phyloP scores from a whole-genome alignment of 2,329 filamentous ascomycete genomes.

The Alternaria longipes region DNA sequence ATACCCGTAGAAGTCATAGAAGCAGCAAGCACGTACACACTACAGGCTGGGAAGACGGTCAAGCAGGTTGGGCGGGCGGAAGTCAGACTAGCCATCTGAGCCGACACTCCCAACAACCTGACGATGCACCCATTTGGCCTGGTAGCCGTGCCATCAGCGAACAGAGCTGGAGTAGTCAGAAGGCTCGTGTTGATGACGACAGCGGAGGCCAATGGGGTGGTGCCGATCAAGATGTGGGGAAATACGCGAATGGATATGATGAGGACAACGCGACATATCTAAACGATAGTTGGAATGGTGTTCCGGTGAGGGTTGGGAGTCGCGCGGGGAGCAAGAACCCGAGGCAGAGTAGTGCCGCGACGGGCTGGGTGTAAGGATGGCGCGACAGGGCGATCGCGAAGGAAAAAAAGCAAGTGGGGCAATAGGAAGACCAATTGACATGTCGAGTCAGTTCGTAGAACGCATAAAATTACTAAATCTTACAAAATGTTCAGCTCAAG shows the following conservation, averaged over 20 bases:
- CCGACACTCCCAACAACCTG: neutral
- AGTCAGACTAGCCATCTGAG: neutral
- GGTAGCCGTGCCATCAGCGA: neutral
- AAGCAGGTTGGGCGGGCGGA: neutral
- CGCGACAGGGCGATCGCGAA: neutral
- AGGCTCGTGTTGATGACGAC: slow-evolving; percentile 5
- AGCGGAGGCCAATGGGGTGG: slow-evolving; percentile 11
- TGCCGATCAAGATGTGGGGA: slow-evolving; percentile 1
- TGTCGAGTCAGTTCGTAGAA: neutral
- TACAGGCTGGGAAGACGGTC: neutral
- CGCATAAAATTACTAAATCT: neutral
- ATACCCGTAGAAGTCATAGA: neutral
- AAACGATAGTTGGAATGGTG: slow-evolving; percentile 31
- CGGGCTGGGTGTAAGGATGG: slow-evolving; percentile 13
- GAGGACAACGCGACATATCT: slow-evolving; percentile 35
- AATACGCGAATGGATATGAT: slow-evolving; percentile 30
- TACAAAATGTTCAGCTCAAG: neutral
- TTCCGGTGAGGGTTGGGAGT: slow-evolving; percentile 27
- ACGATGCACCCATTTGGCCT: neutral
- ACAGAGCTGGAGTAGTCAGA: slow-evolving; percentile 5
- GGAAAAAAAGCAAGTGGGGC: neutral
- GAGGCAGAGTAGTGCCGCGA: slow-evolving; percentile 5
- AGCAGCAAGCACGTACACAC: neutral
- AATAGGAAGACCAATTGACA: neutral
- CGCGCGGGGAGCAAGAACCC: slow-evolving; percentile 1